Percentiles rank a stretch among this genome's conserved stretches.
Conservation (phyloP, 192 early-diverging fungal genomes). For the Gamsiella multidivaricata region DNA sequence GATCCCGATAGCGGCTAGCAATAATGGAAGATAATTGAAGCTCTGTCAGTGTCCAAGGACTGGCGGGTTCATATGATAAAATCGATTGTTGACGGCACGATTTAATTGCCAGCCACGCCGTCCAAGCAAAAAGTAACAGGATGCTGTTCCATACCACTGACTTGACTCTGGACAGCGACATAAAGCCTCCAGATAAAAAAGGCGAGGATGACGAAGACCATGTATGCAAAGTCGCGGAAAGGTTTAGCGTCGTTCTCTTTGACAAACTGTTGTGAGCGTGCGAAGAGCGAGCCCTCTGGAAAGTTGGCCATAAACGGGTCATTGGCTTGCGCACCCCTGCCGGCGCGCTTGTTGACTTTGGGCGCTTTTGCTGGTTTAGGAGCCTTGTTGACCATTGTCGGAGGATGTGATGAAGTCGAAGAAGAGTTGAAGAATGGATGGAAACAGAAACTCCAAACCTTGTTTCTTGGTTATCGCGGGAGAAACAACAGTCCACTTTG, state of each 20-base stretch:
- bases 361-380: slow-evolving; percentile 43
- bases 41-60: no score
- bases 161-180: slow-evolving; percentile 1
- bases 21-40: not conserved
- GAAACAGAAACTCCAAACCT: no score
- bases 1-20: slow-evolving; percentile 4
- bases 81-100: no score
- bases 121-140: not conserved
- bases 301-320: slow-evolving; percentile 12
- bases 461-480: no score
- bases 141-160: slow-evolving; percentile 8
- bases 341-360: slow-evolving; percentile 28
- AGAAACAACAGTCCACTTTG: not conserved
- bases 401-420: not conserved
- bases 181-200: slow-evolving; percentile 42
- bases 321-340: slow-evolving; percentile 3
- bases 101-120: no score
- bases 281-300: slow-evolving; percentile 25
- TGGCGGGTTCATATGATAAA: not conserved
- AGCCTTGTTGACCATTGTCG: slow-evolving; percentile 51
- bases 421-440: not conserved
- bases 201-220: slow-evolving; percentile 11
- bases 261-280: slow-evolving; percentile 35
- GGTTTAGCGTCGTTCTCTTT: slow-evolving; percentile 40
- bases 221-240: slow-evolving; percentile 39